Conservation (phyloP, 1,284 basidiomycete genomes). For the Volvariella surrecta region DNA sequence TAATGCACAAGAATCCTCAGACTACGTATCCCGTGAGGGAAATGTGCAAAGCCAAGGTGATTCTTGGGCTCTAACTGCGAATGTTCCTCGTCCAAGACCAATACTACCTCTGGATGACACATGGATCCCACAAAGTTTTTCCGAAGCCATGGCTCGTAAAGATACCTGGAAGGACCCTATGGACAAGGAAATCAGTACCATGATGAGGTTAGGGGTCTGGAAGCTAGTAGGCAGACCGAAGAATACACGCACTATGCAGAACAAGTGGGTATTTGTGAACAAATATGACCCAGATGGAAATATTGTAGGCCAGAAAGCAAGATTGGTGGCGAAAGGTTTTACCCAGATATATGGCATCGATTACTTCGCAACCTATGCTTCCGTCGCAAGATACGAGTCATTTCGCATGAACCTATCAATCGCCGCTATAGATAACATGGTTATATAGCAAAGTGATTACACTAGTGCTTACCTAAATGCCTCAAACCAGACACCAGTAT, state of each 20-base stretch:
- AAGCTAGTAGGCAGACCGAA: background rate
- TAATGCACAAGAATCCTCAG: too few relatives aligned
- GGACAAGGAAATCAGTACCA: too few relatives aligned
- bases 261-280: conserved; percentile 13
- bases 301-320: conserved; percentile 11
- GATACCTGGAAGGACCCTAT: too few relatives aligned
- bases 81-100: too few relatives aligned
- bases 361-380: conserved; percentile 11
- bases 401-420: conserved; percentile 5
- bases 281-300: conserved; percentile 13
- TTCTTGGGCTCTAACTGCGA: too few relatives aligned
- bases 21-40: too few relatives aligned
- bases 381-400: conserved; percentile 7
- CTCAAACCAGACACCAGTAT: too few relatives aligned
- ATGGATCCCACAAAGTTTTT: too few relatives aligned
- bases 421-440: conserved; percentile 1
- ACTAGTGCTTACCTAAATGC: conserved; percentile 13
- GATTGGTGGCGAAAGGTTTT: conserved; percentile 13
- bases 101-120: too few relatives aligned
- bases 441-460: conserved; percentile 9
- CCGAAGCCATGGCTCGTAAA: too few relatives aligned
- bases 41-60: too few relatives aligned
- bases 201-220: conserved; percentile 2
- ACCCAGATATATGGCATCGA: conserved; percentile 10
- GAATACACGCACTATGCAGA: too few relatives aligned